phyloP scores from a whole-genome alignment of 2,329 filamentous ascomycete genomes.

The Sclerotinia nivalis region DNA sequence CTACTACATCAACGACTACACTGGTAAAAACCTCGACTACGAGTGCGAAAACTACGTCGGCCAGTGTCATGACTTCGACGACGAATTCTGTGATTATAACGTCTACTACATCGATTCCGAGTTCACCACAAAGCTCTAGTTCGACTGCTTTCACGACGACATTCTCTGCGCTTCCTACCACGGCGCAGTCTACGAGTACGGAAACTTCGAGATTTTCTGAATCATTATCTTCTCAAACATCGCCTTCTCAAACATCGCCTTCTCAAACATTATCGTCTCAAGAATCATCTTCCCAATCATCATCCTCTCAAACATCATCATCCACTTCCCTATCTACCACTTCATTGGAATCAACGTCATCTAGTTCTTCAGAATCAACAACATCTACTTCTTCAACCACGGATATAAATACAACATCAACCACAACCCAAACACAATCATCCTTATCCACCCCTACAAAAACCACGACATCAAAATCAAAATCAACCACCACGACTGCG shows the following conservation, averaged over 20 bases:
- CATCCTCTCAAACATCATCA: background rate
- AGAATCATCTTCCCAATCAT: background rate
- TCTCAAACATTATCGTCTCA: background rate
- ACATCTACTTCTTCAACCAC: background rate
- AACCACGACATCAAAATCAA: constrained; percentile 1
- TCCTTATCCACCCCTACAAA: background rate
- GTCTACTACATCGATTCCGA: background rate
- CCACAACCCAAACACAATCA: background rate
- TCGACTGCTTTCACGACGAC: background rate
- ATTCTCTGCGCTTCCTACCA: constrained; percentile 1
- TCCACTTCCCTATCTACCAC: background rate
- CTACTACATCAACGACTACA: constrained; percentile 22
- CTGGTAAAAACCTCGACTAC: constrained; percentile 18
- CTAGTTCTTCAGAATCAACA: background rate
- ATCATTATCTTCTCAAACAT: background rate
- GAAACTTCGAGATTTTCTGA: background rate
- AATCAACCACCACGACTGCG: background rate
- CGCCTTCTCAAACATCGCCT: background rate
- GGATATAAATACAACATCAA: background rate
- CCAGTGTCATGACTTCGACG: constrained; percentile 20
- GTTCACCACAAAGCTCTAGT: background rate
- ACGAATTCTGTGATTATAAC: background rate
- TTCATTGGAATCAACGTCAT: background rate
- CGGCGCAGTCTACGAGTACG: background rate
- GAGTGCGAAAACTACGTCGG: constrained; percentile 23